Percentiles rank a stretch among this genome's conserved stretches.
These are phyloP conservation scores for Alternaria sp. DNA, from an alignment of 2,329 filamentous ascomycete genomes.

Conservation along the genomic window DNA sequence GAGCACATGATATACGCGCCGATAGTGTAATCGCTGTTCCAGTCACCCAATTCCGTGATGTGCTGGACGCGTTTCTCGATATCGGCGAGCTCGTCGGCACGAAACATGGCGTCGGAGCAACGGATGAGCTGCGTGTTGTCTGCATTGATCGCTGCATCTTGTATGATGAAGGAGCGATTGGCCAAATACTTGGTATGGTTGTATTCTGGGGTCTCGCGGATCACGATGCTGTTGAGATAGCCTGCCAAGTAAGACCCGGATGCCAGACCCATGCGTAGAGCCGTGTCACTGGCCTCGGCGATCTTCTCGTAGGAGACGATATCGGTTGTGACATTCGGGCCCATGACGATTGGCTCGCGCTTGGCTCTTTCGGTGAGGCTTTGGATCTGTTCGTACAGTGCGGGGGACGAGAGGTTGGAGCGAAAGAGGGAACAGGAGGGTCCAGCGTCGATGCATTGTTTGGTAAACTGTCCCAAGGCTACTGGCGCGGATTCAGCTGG, in stretches of 20 bases:
- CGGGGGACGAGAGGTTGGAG: background rate
- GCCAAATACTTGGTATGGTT: background rate
- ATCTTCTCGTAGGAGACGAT: background rate
- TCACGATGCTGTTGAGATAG: background rate
- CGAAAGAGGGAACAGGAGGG: background rate
- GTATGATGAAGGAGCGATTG: background rate
- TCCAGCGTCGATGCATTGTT: background rate
- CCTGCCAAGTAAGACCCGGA: background rate
- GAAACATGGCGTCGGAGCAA: background rate
- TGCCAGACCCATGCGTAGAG: background rate
- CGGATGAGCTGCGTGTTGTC: background rate
- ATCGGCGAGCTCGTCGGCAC: background rate
- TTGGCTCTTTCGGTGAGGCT: fast-evolving
- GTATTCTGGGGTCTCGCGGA: background rate
- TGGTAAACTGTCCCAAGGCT: background rate
- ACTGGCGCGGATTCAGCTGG: fast-evolving
- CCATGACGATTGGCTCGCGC: background rate
- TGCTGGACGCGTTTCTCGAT: background rate
- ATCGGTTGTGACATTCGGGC: background rate
- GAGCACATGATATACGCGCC: background rate
- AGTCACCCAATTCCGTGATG: background rate
- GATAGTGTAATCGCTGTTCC: background rate
- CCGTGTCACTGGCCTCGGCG: background rate
- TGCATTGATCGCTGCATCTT: background rate
- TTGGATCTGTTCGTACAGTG: background rate